Evolutionary conservation across 2,329 filamentous ascomycete species (phyloP), one percentile per base, ranked within the genome.

Genomic region (Talaromyces sp.): DNA sequence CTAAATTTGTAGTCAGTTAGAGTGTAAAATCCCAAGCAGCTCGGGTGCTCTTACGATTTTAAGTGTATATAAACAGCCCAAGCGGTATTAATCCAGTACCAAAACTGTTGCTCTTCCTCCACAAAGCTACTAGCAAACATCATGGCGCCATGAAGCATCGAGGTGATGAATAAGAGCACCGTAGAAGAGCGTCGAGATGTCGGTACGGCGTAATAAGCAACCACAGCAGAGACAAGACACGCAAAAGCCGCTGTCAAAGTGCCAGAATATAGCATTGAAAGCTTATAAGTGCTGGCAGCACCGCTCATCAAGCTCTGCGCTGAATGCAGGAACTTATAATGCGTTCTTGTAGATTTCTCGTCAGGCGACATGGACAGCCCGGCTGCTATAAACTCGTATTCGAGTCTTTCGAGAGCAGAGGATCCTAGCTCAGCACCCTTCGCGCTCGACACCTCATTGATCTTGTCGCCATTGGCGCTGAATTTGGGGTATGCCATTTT

Each of bases 111-210:
- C 76, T 99, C 95, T 79, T 99, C 95, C 77, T 99, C 95, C 1
- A 99, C 92, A 76, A 95, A 99, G 73, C 93, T 98, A 75, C 92
- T 97, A 10, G 93, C 94, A 78, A 98, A 98, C 93, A 98, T 98
- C 88, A 97, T 96, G 43, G 87, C 76, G 1, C 89, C 88, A 73
- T 98, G 97, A 0, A 85, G 77, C 0, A 88, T 58, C 0, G 85
- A 85, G 34, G 88, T 80, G 1, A 84, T 68, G 3, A 80, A 69
- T 60, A 91, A 80, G 3, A 79, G 78, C 3, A 72, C 25, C 2
- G 72, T 71, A 19, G 75, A 66, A 49, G 38, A 45, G 17, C 13
- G 2, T 7, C 25, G 51, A 36, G 70, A 66, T 69, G 63, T 71
- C 25, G 59, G 64, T 76, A 76, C 38, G 36, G 70, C 64, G 71